A percentile compares a stretch with the other conserved stretches of the same genome.
These are phyloP conservation scores for Spinellus fusiger DNA, from an alignment of 192 early-diverging fungal species.

Conservation along the genomic window DNA sequence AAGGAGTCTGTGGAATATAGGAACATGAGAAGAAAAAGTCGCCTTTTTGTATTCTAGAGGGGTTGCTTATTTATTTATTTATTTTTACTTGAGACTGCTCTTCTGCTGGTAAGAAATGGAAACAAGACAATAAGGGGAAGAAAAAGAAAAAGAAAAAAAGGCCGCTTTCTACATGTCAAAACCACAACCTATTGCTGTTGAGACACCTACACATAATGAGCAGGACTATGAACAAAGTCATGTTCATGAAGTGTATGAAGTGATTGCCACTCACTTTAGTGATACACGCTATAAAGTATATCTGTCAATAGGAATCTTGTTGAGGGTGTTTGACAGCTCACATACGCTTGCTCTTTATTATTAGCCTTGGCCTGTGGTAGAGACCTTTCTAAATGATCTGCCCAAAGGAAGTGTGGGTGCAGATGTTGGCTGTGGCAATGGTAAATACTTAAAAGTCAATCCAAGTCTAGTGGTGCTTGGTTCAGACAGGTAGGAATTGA, in stretches of 20 bases:
- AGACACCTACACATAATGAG: constrained; percentile 25
- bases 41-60: too few species aligned
- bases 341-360: neutral
- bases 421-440: constrained; percentile 97
- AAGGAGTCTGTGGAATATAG: too few species aligned
- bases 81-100: too few species aligned
- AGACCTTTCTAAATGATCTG: constrained; percentile 63
- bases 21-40: too few species aligned
- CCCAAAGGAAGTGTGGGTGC: constrained; percentile 73
- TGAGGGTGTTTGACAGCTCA: neutral
- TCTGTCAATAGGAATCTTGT: neutral
- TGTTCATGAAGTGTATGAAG: constrained; percentile 90
- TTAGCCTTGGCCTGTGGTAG: constrained; percentile 94
- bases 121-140: too few species aligned
- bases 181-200: constrained; percentile 33
- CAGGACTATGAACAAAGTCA: constrained; percentile 66
- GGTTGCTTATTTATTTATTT: too few species aligned
- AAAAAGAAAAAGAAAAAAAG: too few species aligned
- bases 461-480: constrained; percentile 74
- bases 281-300: constrained; percentile 88
- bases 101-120: too few species aligned
- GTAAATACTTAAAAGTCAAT: constrained; percentile 94
- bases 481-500: constrained; percentile 64
- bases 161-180: too few species aligned
- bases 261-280: constrained; percentile 90